These are phyloP conservation scores for Barnettozyma wickerhamii DNA, from an alignment of 805 yeast species.

Conservation along the genomic window DNA sequence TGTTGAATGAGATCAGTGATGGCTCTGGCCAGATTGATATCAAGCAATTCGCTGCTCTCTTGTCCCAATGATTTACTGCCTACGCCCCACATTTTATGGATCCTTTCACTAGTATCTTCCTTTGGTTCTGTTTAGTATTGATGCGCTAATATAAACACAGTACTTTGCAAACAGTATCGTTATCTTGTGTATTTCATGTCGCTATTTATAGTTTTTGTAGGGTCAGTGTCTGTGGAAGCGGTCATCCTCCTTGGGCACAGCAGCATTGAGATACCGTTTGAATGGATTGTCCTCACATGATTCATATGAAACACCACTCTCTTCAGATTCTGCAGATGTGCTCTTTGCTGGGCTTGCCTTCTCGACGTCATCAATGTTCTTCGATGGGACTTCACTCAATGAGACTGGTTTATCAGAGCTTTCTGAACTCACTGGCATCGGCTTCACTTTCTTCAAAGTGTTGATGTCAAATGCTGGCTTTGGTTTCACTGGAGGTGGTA, in stretches of 20 bases:
- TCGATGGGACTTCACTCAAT: constrained; percentile 1
- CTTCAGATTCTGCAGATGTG: constrained; percentile 3
- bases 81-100: background rate
- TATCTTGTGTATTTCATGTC: background rate
- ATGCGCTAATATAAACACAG: too few species aligned
- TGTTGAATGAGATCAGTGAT: constrained; percentile 93
- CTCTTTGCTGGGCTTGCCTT: background rate
- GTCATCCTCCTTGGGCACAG: constrained; percentile 34
- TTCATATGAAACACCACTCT: constrained; percentile 10
- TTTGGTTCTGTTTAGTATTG: too few species aligned
- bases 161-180: too few species aligned
- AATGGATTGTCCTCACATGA: constrained; percentile 32
- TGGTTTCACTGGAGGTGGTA: constrained; percentile 13
- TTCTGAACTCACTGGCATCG: too few species aligned
- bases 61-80: constrained; percentile 45
- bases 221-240: constrained; percentile 28
- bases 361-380: background rate
- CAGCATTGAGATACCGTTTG: constrained; percentile 31
- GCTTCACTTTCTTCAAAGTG: background rate
- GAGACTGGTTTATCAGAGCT: too few species aligned
- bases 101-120: too few species aligned
- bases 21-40: constrained; percentile 97
- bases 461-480: too few species aligned
- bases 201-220: too few species aligned
- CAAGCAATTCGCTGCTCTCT: constrained; percentile 89